Evolutionary conservation across 2,329 filamentous ascomycete genomes (phyloP).

Genomic region (Gaeumannomyces sp.): DNA sequence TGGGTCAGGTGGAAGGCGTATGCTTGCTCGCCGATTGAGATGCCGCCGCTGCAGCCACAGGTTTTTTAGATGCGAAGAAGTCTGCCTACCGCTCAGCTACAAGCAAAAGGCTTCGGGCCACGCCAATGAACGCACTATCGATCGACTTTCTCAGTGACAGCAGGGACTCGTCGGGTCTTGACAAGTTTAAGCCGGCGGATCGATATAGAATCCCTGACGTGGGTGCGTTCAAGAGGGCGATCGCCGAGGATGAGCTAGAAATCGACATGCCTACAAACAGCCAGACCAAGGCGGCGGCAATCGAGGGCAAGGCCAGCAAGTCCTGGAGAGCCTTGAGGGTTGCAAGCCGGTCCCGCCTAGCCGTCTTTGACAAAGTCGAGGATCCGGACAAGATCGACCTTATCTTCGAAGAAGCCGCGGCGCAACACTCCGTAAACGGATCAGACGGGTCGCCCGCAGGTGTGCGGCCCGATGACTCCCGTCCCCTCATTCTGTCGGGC

Average conservation of each 20-base stretch:
- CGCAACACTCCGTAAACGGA: conserved; percentile 14
- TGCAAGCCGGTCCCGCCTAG: conserved; percentile 66
- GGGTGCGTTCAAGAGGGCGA: conserved; percentile 63
- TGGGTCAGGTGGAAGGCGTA: conserved; percentile 99
- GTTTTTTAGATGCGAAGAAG: conserved; percentile 63
- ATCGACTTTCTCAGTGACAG: conserved; percentile 72
- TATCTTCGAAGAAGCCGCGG: conserved; percentile 40
- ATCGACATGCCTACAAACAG: conserved; percentile 71
- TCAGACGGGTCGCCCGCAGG: conserved; percentile 21
- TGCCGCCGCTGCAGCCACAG: conserved; percentile 60
- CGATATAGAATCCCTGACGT: conserved; percentile 65
- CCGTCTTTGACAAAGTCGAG: conserved; percentile 81
- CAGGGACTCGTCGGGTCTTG: conserved; percentile 54
- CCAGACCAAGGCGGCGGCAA: conserved; percentile 46
- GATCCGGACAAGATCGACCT: conserved; percentile 64
- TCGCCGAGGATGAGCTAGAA: conserved; percentile 77
- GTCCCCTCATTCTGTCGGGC: conserved; percentile 62
- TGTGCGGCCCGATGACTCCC: conserved; percentile 20
- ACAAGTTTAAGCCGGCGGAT: conserved; percentile 59
- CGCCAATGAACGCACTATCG: conserved; percentile 66
- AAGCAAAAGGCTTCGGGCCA: conserved; percentile 62
- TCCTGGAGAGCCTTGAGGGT: conserved; percentile 84
- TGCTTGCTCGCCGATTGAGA: conserved; percentile 81
- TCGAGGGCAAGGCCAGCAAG: conserved; percentile 77
- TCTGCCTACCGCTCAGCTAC: conserved; percentile 60